Evolutionary conservation across 306 rosid species (phyloP), one percentile per base, ranked within the genome.

Genomic region (Medicago arabica): DNA sequence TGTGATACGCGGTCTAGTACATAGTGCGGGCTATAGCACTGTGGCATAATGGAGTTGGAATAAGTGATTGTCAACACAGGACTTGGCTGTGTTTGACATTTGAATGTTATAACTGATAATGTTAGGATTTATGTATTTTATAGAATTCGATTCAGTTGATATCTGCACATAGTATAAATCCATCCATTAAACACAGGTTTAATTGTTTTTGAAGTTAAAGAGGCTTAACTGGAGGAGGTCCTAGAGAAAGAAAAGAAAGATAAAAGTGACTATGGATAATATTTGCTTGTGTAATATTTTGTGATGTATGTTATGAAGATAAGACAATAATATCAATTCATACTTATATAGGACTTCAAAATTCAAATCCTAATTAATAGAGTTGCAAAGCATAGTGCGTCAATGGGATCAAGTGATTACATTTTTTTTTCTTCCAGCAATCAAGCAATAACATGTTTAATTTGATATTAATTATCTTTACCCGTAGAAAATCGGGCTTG

Each of bases 51-150:
- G 19, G 7, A 12, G 14, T 23, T 59, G 25, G 65, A 59, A 59
- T 25, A 59, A 23, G 2, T 0, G 39, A 23, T 23, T 25, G 9
- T 23, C 65, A 23, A 25, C 12, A 12, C 17, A 5, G 1, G 16
- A 25, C 12, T 68, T 21, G 69, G 62, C 75, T 75, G 63, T 58
- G 63, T 69, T 68, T 74, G 65, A 53, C 46, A 8, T 79, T 53
- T 83, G 63, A 57, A 47, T 50, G 57, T 23, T 54, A 67, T 64
- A 50, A 65, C 50, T 11, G 50, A 67, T 40, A 17, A 58, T 69
- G 46, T 58, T 18, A 75, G n/a, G 64, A 19, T 55, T 71, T 57
- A 43, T 69, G 21, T 44, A 53, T 53, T 21, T 21, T 51, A 15
- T 41, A 14, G 50, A 36, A 62, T 75, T 16, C 31, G 58, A 18